Evolutionary conservation across 768 basidiomycete genomes (phyloP).

Genomic region (Chalciporus chontae): DNA sequence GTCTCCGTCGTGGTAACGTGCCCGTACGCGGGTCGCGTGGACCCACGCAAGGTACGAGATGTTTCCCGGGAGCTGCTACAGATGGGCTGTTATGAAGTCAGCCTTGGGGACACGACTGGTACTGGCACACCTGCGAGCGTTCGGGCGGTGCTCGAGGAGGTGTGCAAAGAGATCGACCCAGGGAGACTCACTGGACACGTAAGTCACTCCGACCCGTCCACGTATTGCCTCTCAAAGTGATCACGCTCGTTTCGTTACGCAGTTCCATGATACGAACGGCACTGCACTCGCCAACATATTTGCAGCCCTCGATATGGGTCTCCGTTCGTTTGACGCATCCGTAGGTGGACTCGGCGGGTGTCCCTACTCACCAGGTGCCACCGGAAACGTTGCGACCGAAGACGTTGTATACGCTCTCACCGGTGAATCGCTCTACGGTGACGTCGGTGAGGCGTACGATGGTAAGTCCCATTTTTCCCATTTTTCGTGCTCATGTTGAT

Average conservation of each 20-base stretch:
- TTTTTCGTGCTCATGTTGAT: neutral
- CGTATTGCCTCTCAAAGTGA: neutral
- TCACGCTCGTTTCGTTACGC: neutral
- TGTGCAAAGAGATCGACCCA: constrained; percentile 58
- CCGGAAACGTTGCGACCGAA: constrained; percentile 93
- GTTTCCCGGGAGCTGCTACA: constrained; percentile 69
- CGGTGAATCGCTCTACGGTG: constrained; percentile 56
- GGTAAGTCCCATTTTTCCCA: constrained; percentile 9
- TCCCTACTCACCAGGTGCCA: constrained; percentile 94
- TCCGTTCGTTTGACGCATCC: constrained; percentile 79
- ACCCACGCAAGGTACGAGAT: constrained; percentile 58
- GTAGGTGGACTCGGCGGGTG: constrained; percentile 93
- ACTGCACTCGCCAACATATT: constrained; percentile 77
- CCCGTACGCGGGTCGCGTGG: constrained; percentile 81
- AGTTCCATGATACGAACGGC: constrained; percentile 92
- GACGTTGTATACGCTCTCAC: constrained; percentile 82
- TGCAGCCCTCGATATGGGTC: constrained; percentile 64
- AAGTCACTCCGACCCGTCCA: constrained; percentile 29
- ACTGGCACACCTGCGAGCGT: constrained; percentile 74
- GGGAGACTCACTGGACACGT: constrained; percentile 63
- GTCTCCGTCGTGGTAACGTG: constrained; percentile 82
- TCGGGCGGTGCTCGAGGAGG: constrained; percentile 63
- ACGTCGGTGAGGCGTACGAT: constrained; percentile 33
- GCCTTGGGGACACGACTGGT: constrained; percentile 90
- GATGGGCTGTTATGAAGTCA: constrained; percentile 95